Evolutionary conservation across 345 rosid genomes (phyloP), one percentile per base, ranked within the genome.

Genomic region (Mangifera indica): DNA sequence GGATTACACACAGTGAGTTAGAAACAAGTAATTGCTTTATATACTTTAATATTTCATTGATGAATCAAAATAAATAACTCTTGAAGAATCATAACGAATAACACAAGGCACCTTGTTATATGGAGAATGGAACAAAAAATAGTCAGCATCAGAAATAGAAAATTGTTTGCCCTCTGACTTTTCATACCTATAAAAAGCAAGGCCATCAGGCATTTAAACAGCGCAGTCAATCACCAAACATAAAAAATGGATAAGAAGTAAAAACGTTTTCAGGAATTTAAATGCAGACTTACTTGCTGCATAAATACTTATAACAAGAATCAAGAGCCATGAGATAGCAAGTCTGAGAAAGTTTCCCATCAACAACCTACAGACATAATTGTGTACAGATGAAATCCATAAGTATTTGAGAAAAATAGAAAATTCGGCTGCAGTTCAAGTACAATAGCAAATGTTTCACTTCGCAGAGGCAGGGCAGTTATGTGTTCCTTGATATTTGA

Each of bases 321-420:
- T 96, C 99, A 67, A 96, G 87, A 70, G 99, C 98, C 97, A 89
- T 85, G 58, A 96, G 93, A 81, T 96, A 96, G 86, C 99, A 96
- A 17, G 99, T 93, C 84, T 96, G 99, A 25, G 98, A 93, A 71
- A 96, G 95, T 85, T 93, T 96, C 34, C 99, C 99, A 81, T 96
- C 98, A 81, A 96, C 99, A 63, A 96, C 99, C 99, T 96, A 76
- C 82, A 80, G 73, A 61, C 34, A 63, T 34, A 71, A 64, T 70
- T 29, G 15, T 8, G 29, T 66, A 45, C 63, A 57, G 32, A 67
- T 66, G 42, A 52, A 32, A 44, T 57, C 8, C 54, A 7, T 11
- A 5, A 3, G 54, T 3, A 59, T 22, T 15, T 25, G 17, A 42
- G 42, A 8, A 57, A 21, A 49, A 63, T 4, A 10, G 61, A 55